phyloP scores from a whole-genome alignment of 2,329 filamentous ascomycete genomes.

The Alternaria triticimaculans region DNA sequence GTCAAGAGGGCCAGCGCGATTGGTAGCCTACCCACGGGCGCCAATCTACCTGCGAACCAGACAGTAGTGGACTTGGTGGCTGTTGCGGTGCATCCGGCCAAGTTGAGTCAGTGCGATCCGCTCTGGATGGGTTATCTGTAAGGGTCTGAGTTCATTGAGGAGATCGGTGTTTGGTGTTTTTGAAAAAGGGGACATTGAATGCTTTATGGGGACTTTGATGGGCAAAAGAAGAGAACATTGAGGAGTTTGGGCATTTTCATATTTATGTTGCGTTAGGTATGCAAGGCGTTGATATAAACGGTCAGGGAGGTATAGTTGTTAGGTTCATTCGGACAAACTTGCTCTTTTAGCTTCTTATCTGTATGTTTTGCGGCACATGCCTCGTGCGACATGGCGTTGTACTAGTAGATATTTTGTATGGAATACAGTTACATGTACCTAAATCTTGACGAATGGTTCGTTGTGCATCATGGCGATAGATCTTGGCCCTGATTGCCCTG shows the following conservation, averaged over 20 bases:
- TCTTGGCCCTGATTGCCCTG: neutral
- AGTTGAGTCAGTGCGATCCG: slow-evolving; percentile 85
- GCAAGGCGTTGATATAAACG: neutral
- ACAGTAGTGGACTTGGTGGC: slow-evolving; percentile 94
- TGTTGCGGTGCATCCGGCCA: slow-evolving; percentile 90
- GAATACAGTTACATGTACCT: neutral
- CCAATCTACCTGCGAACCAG: slow-evolving; percentile 89
- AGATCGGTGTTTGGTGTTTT: neutral
- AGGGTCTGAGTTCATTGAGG: neutral
- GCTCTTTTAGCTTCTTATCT: neutral
- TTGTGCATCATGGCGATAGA: neutral
- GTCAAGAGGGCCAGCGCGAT: slow-evolving; percentile 88
- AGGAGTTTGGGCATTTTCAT: neutral
- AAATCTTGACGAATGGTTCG: neutral
- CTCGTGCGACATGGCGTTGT: neutral
- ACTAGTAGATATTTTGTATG: neutral
- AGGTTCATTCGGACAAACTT: neutral
- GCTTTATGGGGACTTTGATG: neutral
- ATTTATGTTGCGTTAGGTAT: neutral
- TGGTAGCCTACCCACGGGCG: slow-evolving; percentile 74
- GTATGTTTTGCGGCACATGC: neutral
- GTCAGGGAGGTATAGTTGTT: neutral
- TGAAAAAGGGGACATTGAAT: neutral
- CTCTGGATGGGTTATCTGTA: slow-evolving; percentile 98
- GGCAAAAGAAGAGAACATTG: neutral